Evolutionary conservation across 1,284 basidiomycete species (phyloP), one percentile per base, ranked within the genome.

Genomic region (Pseudozyma thailandica): DNA sequence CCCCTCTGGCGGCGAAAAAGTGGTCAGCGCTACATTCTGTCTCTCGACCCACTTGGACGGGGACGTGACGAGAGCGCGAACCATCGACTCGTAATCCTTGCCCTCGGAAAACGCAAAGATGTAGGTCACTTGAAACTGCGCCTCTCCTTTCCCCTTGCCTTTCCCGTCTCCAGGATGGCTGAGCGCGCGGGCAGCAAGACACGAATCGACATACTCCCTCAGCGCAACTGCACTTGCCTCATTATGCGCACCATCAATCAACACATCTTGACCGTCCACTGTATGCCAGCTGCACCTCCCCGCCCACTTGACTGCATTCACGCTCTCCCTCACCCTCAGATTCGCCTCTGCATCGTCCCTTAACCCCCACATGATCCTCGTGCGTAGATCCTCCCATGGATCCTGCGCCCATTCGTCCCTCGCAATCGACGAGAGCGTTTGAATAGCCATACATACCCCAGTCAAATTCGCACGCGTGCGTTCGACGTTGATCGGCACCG

Each of bases 181-280:
- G 2, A 45, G 31, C 9, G 47, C 45, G 3, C 56, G 52, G 8
- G 60, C 49, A 10, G 61, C 33, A 3, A 80, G 30, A 49, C 72
- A 80, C 13, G 26, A 20, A 20, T 87, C 85, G 56, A 98, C 84
- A 82, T 94, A 98, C 6, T 85, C 80, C 1, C 89, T 86, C 8
- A 99, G 87, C 0, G 88, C 88, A 18, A 82, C 71, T 0, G 93
- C 88, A 0, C 93, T 94, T 6, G 91, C 89, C n/a, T 89, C 85
- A 79, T 99, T 99, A 82, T 99, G 96, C 1, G 96, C 95, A 4
- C 96, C 96, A 79, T 99, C 96, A 2, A 91, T 90, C 7, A 98
- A 86, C 39, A 73, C 49, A 4, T 65, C 48, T 1, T 3, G 6
- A 3, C 51, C 50, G 4, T 38, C 56, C 13, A 68, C 10, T 1